Conservation (phyloP, 1,284 basidiomycete species). For the Fomitiporia mediterranea region DNA sequence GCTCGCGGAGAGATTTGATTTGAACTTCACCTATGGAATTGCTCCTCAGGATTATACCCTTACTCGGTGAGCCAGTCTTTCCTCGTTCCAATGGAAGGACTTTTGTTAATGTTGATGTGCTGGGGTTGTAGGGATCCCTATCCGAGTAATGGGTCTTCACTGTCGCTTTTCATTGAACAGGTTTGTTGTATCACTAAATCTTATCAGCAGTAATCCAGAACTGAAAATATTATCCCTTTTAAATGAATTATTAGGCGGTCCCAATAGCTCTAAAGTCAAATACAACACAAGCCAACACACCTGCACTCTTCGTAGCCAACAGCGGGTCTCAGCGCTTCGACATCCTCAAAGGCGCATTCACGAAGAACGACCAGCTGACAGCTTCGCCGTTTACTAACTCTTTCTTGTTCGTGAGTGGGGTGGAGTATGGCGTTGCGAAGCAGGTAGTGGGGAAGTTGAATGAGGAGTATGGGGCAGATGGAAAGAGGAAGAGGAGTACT, state of each 20-base stretch:
- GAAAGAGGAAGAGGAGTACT: background rate
- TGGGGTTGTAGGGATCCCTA: slow-evolving; percentile 45
- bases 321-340: slow-evolving; percentile 76
- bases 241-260: too few relatives aligned
- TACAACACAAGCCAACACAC: slow-evolving; percentile 56
- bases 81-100: background rate
- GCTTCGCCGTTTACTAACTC: slow-evolving; percentile 58
- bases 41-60: slow-evolving; percentile 73
- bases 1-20: slow-evolving; percentile 50
- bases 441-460: slow-evolving; percentile 51
- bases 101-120: background rate
- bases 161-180: slow-evolving; percentile 51
- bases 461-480: slow-evolving; percentile 28
- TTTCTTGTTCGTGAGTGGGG: slow-evolving; percentile 55
- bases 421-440: slow-evolving; percentile 45
- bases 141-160: slow-evolving; percentile 58
- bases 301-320: slow-evolving; percentile 53
- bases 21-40: slow-evolving; percentile 55
- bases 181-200: slow-evolving; percentile 9
- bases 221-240: background rate
- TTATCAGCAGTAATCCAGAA: background rate
- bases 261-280: slow-evolving; percentile 48
- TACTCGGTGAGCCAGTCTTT: slow-evolving; percentile 37
- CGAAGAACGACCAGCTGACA: slow-evolving; percentile 75
- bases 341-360: slow-evolving; percentile 64